These are phyloP conservation scores for Paraurostyla sp. DNA, from an alignment of 73 alveolate species.

Conservation along the genomic window DNA sequence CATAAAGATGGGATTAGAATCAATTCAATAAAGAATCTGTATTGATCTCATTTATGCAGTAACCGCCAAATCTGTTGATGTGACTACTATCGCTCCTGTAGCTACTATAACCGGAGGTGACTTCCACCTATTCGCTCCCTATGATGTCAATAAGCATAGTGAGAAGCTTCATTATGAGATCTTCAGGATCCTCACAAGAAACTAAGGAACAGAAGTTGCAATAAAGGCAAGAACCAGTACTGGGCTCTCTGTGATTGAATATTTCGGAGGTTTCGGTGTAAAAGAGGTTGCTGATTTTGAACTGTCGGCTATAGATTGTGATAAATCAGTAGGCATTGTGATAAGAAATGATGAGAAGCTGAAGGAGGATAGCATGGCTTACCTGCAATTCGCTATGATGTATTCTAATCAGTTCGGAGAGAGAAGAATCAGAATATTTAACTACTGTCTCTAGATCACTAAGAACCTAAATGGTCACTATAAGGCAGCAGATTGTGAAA, in stretches of 20 bases:
- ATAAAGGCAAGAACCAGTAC: constrained; percentile 75
- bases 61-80: constrained; percentile 5
- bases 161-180: constrained; percentile 77
- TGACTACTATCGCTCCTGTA: constrained; percentile 38
- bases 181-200: constrained; percentile 81
- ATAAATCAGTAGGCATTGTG: constrained; percentile 75
- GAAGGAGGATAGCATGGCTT: constrained; percentile 56
- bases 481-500: constrained; percentile 80
- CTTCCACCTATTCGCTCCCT: constrained; percentile 22
- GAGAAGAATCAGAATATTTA: constrained; percentile 82
- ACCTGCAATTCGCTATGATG: constrained; percentile 81
- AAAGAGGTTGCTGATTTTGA: constrained; percentile 75
- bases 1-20: constrained; percentile 14
- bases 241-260: constrained; percentile 77
- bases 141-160: constrained; percentile 31
- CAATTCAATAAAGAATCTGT: constrained; percentile 7
- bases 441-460: constrained; percentile 66
- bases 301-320: constrained; percentile 81
- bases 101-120: constrained; percentile 75
- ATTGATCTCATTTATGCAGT: constrained; percentile 50
- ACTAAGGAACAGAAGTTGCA: constrained; percentile 77
- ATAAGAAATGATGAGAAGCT: constrained; percentile 76
- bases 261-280: constrained; percentile 72
- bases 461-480: constrained; percentile 66
- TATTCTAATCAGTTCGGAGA: constrained; percentile 76